Evolutionary conservation across 2,329 filamentous ascomycete genomes (phyloP).

Genomic region (Clonostachys byssicola): DNA sequence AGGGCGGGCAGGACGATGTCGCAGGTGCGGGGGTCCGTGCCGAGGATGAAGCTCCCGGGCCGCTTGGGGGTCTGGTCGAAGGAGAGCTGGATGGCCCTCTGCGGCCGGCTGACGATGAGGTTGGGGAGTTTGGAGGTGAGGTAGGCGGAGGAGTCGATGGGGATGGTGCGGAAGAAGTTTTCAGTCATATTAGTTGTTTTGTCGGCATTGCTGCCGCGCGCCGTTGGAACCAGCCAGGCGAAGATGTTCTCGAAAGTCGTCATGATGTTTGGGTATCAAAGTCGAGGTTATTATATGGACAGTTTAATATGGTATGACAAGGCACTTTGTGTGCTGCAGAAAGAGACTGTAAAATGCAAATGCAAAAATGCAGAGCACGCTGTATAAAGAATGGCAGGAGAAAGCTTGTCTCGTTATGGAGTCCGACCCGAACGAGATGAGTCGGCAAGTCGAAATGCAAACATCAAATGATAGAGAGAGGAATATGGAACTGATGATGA

Average conservation of each 20-base stretch:
- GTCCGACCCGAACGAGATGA: slow-evolving; percentile 2
- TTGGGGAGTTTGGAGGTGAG: slow-evolving; percentile 20
- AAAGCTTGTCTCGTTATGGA: neutral
- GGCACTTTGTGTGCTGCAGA: neutral
- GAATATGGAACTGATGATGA: too few species aligned
- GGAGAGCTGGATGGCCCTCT: slow-evolving; percentile 25
- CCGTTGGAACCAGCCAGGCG: slow-evolving; percentile 32
- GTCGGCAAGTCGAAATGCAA: neutral
- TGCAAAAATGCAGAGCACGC: neutral
- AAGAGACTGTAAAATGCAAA: neutral
- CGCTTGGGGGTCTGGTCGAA: slow-evolving; percentile 25
- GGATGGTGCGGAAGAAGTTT: slow-evolving; percentile 19
- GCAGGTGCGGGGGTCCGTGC: slow-evolving; percentile 26
- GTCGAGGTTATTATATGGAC: slow-evolving; percentile 1
- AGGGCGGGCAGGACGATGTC: slow-evolving; percentile 29
- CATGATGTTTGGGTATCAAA: slow-evolving; percentile 7
- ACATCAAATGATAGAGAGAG: too few species aligned
- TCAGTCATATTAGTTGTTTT: slow-evolving; percentile 21
- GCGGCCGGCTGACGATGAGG: slow-evolving; percentile 14
- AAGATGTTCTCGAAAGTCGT: slow-evolving; percentile 20
- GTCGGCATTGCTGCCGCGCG: slow-evolving; percentile 23
- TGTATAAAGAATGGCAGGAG: slow-evolving; percentile 1
- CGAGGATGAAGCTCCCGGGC: slow-evolving; percentile 29
- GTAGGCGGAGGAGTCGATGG: slow-evolving; percentile 12
- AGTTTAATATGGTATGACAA: neutral